Percentiles rank a stretch among this genome's conserved stretches.
phyloP scores from a whole-genome alignment of 2,329 filamentous ascomycete species.

The Pyricularia sp. region DNA sequence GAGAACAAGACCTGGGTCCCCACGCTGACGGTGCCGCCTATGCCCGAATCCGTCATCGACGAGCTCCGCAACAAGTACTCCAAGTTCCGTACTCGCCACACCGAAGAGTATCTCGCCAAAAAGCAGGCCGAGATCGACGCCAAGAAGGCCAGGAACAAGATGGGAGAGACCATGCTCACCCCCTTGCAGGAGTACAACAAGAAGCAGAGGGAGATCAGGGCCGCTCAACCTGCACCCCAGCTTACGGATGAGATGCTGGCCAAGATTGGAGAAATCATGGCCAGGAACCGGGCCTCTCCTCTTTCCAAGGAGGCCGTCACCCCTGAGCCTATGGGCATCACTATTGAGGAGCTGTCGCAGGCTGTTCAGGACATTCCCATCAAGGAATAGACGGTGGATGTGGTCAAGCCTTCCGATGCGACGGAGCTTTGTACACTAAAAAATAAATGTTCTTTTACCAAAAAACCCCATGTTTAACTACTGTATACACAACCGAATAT shows the following conservation, averaged over 20 bases:
- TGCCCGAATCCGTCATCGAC: constrained; percentile 66
- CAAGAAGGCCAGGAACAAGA: constrained; percentile 21
- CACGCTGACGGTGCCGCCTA: constrained; percentile 62
- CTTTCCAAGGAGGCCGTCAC: background rate
- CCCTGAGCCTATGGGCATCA: background rate
- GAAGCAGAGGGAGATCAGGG: constrained; percentile 36
- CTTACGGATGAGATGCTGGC: constrained; percentile 46
- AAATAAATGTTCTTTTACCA: background rate
- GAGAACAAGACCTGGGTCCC: constrained; percentile 66
- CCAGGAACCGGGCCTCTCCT: constrained; percentile 33
- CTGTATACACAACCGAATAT: background rate
- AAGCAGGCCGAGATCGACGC: constrained; percentile 24
- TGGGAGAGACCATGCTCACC: constrained; percentile 31
- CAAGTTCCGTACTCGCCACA: constrained; percentile 69
- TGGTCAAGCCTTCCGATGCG: background rate
- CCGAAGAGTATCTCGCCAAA: constrained; percentile 52
- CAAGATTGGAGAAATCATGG: constrained; percentile 49
- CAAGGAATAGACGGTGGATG: background rate
- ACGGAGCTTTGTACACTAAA: background rate
- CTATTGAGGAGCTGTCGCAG: background rate
- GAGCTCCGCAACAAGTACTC: constrained; percentile 78
- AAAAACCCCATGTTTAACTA: background rate
- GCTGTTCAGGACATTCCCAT: background rate
- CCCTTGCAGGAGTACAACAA: constrained; percentile 48
- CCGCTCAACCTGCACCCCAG: constrained; percentile 39